Evolutionary conservation across 495 filamentous ascomycete genomes (phyloP), one percentile per base, ranked within the genome.

Genomic region (Xylaria longipes): DNA sequence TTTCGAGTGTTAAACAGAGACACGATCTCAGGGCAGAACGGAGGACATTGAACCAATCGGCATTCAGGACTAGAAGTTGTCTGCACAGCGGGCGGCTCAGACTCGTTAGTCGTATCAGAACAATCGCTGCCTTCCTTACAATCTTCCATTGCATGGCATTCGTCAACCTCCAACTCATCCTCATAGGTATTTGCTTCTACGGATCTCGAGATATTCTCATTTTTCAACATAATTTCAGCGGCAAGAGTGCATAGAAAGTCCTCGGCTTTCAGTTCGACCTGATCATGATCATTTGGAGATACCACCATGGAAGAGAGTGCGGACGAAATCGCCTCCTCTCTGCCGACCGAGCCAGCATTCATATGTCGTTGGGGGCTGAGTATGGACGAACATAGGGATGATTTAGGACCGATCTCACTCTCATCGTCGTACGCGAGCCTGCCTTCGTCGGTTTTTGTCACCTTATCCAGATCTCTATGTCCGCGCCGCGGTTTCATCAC

Each of bases 381-480:
- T 15, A n/a, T 22, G 31, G 11, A 29, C 25, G 68, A 56, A 29
- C 3, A 41, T 29, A 46, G 25, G 5, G 33, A 29, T 43, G 68
- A 64, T 41, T 45, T 50, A 15, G 31, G 15, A 20, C 5, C 54
- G 9, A 67, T 35, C 20, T 71, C 58, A 45, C 60, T 61, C 14
- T 71, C 66, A 41, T 77, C 69, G 35, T 78, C 69, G 33, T 75
- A 78, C 7, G 71, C 67, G 63, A 78, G 74, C 65, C 76, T 76
- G 2, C 76, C 76, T 50, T 75, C 69, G 2, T 70, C 37, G 12
- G 6, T 7, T 52, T 64, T 65, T 35, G 2, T 60, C 31, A 58
- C 25, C 15, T 50, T 62, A 14, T 61, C 58, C 8, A 71, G 50
- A 63, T 69, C 29, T 33, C 58, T 22, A 27, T 35, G 31, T 7